These are phyloP conservation scores for Coemansia sp. DNA, from an alignment of 192 early-diverging fungal species.

Conservation along the genomic window DNA sequence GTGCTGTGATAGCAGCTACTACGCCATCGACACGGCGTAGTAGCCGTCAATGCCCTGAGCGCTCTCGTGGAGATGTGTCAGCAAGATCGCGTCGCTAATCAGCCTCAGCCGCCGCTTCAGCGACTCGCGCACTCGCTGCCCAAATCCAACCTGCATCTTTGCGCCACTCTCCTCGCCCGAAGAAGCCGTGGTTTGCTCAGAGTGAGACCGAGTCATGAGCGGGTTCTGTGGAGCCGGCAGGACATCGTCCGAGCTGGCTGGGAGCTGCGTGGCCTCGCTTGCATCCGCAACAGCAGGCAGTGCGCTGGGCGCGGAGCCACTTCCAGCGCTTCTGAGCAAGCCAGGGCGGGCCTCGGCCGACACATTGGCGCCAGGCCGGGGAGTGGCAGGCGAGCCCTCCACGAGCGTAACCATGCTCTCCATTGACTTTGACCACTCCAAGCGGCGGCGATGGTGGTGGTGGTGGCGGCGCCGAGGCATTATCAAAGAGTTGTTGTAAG, in stretches of 20 bases:
- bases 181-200: conserved; percentile 29
- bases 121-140: conserved; percentile 29
- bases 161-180: background rate
- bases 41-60: conserved; percentile 25
- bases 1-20: background rate
- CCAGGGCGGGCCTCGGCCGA: conserved; percentile 18
- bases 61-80: conserved; percentile 10
- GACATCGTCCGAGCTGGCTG: background rate
- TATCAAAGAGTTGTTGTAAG: background rate
- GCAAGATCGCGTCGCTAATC: conserved; percentile 12
- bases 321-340: conserved; percentile 10
- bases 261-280: background rate
- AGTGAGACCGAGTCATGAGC: conserved; percentile 28
- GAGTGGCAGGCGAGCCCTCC: conserved; percentile 8
- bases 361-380: background rate
- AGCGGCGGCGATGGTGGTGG: conserved; percentile 31
- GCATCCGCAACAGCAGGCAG: background rate
- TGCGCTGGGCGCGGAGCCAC: background rate
- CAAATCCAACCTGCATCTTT: conserved; percentile 15
- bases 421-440: conserved; percentile 51
- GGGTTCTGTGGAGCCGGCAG: conserved; percentile 2
- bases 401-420: conserved; percentile 42
- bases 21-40: conserved; percentile 15
- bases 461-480: conserved; percentile 47
- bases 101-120: conserved; percentile 21